Base-by-base conservation (phyloP, 345 rosid genomes). In the Rhizophora mangle region DNA sequence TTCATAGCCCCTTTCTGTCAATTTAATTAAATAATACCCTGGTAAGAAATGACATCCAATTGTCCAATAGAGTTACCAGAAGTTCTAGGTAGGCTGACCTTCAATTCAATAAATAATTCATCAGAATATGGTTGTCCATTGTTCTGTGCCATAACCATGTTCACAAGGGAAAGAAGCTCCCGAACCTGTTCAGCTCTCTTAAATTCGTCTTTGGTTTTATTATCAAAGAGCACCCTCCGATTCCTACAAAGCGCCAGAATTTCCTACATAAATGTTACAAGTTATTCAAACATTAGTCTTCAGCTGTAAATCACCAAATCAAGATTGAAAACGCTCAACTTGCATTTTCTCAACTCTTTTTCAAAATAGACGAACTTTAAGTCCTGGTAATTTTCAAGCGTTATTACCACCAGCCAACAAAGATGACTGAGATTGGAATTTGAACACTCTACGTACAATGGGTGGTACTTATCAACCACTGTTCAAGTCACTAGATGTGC, bases 91-190 rank as follows among this genome's bases (percentile, higher is more conserved):
- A 61, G 31, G 65, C 78, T 66, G 16, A 85, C 98, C 92, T 85
- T 83, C 78, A 88, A 72, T 68, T 87, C 95, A 5, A 36, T 79
- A 80, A 89, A 89, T 71, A 87, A 67, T 67, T 92, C 96, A 68
- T 91, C 89, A 27, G 88, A 83, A 68, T 84, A 95, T 0, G 97
- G 97, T 58, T 72, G 84, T 54, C 96, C 99, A 67, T 79, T 85
- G 74, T 91, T 95, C 62, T 78, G 80, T 11, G 32, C 65, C 29
- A 81, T 75, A 68, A 91, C 84, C 24, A 21, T 60, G 59, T 86
- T 81, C 56, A 91, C 91, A 72, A 85, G 84, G 24, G 87, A 80
- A 1, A 94, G 86, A 71, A 94, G 95, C 74, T 83, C 68, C 53
- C 77, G 70, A 64, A 89, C 86, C 76, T 94, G 97, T 52, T 75